These are phyloP conservation scores for Corynespora cassiicola DNA, from an alignment of 2,329 filamentous ascomycete species.

Conservation along the genomic window DNA sequence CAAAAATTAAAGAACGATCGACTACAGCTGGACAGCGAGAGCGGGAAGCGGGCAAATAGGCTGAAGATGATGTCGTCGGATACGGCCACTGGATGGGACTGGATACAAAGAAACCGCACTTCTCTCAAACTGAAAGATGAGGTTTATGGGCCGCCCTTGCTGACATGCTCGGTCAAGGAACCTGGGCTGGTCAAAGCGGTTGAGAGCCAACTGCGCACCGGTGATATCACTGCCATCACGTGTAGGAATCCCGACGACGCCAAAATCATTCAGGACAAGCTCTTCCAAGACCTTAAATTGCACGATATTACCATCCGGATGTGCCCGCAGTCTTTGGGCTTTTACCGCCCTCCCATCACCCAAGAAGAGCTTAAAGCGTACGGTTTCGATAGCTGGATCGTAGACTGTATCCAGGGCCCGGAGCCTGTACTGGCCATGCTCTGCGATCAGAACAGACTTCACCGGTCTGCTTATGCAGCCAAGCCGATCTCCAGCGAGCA, in stretches of 20 bases:
- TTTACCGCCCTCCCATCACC: slow-evolving; percentile 63
- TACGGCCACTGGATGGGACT: slow-evolving; percentile 75
- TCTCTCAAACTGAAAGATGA: slow-evolving; percentile 69
- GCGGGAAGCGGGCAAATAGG: slow-evolving; percentile 58
- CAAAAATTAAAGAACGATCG: slow-evolving; percentile 18
- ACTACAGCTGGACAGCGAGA: slow-evolving; percentile 37
- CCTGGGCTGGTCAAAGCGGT: slow-evolving; percentile 67
- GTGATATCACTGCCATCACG: slow-evolving; percentile 70
- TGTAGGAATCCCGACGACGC: slow-evolving; percentile 79
- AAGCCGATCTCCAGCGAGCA: slow-evolving; percentile 70
- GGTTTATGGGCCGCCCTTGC: slow-evolving; percentile 80
- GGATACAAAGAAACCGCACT: slow-evolving; percentile 75
- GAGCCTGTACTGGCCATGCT: slow-evolving; percentile 86
- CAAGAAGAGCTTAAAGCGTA: slow-evolving; percentile 60
- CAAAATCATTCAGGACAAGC: slow-evolving; percentile 70
- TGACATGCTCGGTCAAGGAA: slow-evolving; percentile 81
- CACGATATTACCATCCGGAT: slow-evolving; percentile 75
- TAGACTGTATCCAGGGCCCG: slow-evolving; percentile 82
- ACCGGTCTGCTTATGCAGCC: slow-evolving; percentile 71
- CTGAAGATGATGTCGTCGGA: slow-evolving; percentile 69
- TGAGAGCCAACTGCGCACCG: slow-evolving; percentile 62
- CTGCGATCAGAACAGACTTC: slow-evolving; percentile 73
- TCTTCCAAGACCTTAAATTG: slow-evolving; percentile 68
- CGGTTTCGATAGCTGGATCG: slow-evolving; percentile 81
- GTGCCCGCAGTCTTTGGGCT: slow-evolving; percentile 60